A percentile compares a stretch with the other conserved stretches of the same genome.
Conservation (phyloP, 306 rosid species). For the Pueraria montana region DNA sequence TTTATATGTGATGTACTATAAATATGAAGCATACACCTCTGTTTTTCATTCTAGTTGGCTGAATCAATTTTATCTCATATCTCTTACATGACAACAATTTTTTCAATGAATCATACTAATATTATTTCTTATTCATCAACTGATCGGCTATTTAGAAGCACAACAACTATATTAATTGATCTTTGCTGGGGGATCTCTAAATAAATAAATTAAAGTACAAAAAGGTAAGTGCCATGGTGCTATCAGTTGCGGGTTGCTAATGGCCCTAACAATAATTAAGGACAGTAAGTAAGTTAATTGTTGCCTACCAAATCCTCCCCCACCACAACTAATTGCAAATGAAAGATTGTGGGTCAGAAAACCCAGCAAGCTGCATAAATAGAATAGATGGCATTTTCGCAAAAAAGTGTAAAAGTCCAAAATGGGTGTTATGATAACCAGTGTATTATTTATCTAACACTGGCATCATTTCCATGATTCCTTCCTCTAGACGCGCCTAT, state of each 20-base stretch:
- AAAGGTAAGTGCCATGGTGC: constrained; percentile 36
- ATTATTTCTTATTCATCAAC: neutral
- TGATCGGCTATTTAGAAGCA: constrained; percentile 16
- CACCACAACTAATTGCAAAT: constrained; percentile 46
- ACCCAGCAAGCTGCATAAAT: constrained; percentile 16
- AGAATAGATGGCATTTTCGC: neutral
- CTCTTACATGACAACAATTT: neutral
- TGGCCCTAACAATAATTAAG: constrained; percentile 54
- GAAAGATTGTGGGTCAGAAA: constrained; percentile 38
- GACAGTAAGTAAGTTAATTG: constrained; percentile 43
- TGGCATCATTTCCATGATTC: constrained; percentile 49
- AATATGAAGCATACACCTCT: neutral
- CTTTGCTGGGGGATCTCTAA: constrained; percentile 1
- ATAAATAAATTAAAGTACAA: constrained; percentile 8
- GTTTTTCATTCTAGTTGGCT: neutral
- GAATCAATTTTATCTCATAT: neutral
- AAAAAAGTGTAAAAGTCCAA: constrained; percentile 42
- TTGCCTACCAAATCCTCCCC: constrained; percentile 58
- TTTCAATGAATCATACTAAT: neutral
- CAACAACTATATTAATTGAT: constrained; percentile 11
- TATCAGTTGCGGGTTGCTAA: constrained; percentile 51
- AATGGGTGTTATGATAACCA: constrained; percentile 48
- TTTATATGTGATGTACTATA: no score
- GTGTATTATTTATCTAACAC: constrained; percentile 8
- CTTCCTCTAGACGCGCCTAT: constrained; percentile 44